Base-by-base conservation (phyloP, 2,329 filamentous ascomycete species). In the Nothomitra cinnamomea region DNA sequence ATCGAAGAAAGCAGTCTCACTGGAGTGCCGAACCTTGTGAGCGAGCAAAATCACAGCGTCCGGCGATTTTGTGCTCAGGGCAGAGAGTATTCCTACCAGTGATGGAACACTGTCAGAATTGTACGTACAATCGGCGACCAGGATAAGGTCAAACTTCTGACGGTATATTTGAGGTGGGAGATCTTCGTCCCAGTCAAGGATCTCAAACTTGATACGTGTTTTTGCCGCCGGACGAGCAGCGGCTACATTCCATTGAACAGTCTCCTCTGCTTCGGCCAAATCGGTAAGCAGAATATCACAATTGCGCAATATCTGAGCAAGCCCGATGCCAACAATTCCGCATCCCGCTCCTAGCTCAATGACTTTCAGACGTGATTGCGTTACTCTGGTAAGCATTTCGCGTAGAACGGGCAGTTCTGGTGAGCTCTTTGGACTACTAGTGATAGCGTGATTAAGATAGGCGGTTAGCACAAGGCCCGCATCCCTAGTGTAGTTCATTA, bases 71-170 rank as follows among this genome's bases (percentile, higher is more conserved):
- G 64, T 61, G 42, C 72, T 65, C 50, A 83, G 64, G 8, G 65
- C 67, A 21, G 62, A 59, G 8, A 86, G 66, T 1, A 79, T 80
- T 25, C 67, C 66, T 6, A 85, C 80, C 38, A 86, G 67, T 22
- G 77, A 72, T 2, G 79, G 77, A 52, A 82, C 74, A 56, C 78
- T 82, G 60, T 83, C 80, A 15, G 75, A 70, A 62, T 86, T 86
- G 66, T 87, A 87, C 1, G 82, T 86, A 65, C 83, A 86, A 63
- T 87, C 83, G 1, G 80, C 79, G 1, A 84, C 75, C 2, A 85
- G 62, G 21, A 85, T 71, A 35, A 86, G 61, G 62, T 83, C 76
- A 21, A 59, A 60, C 10, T 72, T 63, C 38, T 69, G 62, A 3
- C 63, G 60, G 25, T 59, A 58, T 2, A 70, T 52, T 5, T 53